phyloP scores from a whole-genome alignment of 179 eudicot genomes.

The Beta macrorhiza region DNA sequence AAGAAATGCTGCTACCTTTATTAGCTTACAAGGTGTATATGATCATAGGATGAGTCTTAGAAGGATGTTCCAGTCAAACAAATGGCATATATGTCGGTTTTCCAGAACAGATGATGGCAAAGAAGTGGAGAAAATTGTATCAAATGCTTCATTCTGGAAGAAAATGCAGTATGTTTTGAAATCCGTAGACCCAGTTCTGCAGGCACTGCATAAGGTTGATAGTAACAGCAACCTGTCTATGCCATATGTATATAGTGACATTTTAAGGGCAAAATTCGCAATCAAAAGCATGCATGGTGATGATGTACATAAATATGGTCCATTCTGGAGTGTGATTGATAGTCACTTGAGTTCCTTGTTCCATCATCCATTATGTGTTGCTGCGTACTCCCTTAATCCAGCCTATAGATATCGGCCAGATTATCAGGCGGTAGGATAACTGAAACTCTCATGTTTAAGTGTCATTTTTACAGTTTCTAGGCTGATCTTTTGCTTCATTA shows the following conservation, averaged over 20 bases:
- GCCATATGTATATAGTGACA: slow-evolving; percentile 80
- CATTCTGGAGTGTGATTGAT: slow-evolving; percentile 79
- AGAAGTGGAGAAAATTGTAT: slow-evolving; percentile 71
- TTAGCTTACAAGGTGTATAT: slow-evolving; percentile 58
- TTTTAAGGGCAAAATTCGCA: slow-evolving; percentile 69
- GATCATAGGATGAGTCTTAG: slow-evolving; percentile 67
- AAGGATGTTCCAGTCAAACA: slow-evolving; percentile 76
- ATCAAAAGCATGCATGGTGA: slow-evolving; percentile 67
- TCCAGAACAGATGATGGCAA: slow-evolving; percentile 80
- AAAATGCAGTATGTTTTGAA: slow-evolving; percentile 65
- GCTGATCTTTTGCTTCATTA: slow-evolving; percentile 27
- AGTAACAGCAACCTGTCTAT: slow-evolving; percentile 61
- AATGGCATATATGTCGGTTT: slow-evolving; percentile 66
- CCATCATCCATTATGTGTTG: slow-evolving; percentile 75
- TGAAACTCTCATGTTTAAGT: slow-evolving; percentile 7
- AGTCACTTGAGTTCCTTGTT: slow-evolving; percentile 59
- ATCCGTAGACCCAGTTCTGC: slow-evolving; percentile 78
- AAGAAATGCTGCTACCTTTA: slow-evolving; percentile 65
- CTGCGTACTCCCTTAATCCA: slow-evolving; percentile 90
- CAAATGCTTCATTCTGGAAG: slow-evolving; percentile 87
- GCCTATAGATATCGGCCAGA: slow-evolving; percentile 78
- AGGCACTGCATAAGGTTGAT: slow-evolving; percentile 61
- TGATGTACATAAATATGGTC: slow-evolving; percentile 72
- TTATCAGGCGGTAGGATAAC: slow-evolving; percentile 58
- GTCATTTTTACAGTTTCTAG: neutral